Evolutionary conservation across 345 rosid genomes (phyloP).

Genomic region (Eutrema yunnanense): DNA sequence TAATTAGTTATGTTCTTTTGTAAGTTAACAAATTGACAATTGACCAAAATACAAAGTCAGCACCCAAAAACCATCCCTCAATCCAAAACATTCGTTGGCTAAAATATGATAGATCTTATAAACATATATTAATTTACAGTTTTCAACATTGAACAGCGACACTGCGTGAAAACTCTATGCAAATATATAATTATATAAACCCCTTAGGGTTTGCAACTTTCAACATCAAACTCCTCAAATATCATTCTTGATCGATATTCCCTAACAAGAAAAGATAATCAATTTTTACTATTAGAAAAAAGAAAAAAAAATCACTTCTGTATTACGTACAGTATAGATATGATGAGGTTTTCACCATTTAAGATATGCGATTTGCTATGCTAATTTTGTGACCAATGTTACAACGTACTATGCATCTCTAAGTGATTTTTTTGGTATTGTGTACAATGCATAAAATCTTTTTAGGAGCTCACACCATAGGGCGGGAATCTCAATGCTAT

Average conservation of each 20-base stretch:
- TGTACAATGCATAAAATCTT: neutral
- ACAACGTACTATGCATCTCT: neutral
- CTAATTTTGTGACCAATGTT: neutral
- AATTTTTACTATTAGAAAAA: neutral
- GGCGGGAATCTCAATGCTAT: conserved; percentile 10
- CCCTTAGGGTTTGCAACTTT: conserved; percentile 6
- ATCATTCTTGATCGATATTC: neutral
- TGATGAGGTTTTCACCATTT: neutral
- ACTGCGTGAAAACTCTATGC: neutral
- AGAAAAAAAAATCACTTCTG: neutral
- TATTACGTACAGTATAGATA: neutral
- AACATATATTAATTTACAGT: neutral
- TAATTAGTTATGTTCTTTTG: neutral
- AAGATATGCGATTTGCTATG: neutral
- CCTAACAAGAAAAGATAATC: neutral
- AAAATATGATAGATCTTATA: neutral
- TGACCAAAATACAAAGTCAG: conserved; percentile 9
- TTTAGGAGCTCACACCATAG: conserved; percentile 31
- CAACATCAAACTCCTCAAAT: neutral
- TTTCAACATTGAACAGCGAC: neutral
- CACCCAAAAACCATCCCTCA: neutral
- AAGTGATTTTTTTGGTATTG: neutral
- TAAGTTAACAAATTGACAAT: conserved; percentile 10
- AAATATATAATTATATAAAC: neutral
- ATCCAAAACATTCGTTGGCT: neutral